A percentile compares a stretch with the other conserved stretches of the same genome.
These are phyloP conservation scores for Dioszegia aurantiaca DNA, from an alignment of 768 basidiomycete species.

Conservation along the genomic window DNA sequence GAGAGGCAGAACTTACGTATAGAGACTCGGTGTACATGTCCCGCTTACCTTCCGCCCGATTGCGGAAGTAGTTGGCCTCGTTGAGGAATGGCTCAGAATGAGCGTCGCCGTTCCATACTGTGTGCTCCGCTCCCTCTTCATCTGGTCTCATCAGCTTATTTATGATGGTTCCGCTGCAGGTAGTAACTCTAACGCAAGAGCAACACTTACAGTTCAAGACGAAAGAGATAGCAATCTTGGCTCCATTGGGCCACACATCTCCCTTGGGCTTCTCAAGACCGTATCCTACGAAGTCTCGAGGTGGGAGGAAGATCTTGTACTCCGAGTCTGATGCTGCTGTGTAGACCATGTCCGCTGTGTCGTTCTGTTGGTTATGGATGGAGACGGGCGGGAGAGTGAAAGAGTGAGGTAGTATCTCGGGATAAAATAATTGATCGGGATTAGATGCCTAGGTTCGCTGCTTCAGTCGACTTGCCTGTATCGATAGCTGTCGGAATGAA, in stretches of 20 bases:
- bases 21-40: slow-evolving; percentile 21
- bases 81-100: slow-evolving; percentile 18
- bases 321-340: slow-evolving; percentile 1
- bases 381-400: background rate
- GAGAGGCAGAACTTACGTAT: slow-evolving; percentile 13
- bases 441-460: no score
- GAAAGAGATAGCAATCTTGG: slow-evolving; percentile 39
- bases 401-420: no score
- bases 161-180: background rate
- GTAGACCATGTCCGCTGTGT: slow-evolving; percentile 6
- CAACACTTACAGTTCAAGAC: slow-evolving; percentile 28
- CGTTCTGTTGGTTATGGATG: background rate
- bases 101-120: slow-evolving; percentile 35
- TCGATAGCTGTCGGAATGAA: no score
- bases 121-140: slow-evolving; percentile 24
- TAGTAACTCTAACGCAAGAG: background rate
- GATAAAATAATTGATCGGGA: no score
- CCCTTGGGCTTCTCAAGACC: slow-evolving; percentile 22
- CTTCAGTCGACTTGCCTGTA: no score
- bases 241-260: slow-evolving; percentile 30
- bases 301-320: slow-evolving; percentile 18
- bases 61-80: slow-evolving; percentile 19
- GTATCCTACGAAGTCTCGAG: slow-evolving; percentile 38
- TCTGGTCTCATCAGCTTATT: background rate
- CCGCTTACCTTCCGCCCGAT: slow-evolving; percentile 11